These are phyloP conservation scores for Globisporangium acanthophoron DNA, from an alignment of 352 stramenopile genomes.

Conservation along the genomic window DNA sequence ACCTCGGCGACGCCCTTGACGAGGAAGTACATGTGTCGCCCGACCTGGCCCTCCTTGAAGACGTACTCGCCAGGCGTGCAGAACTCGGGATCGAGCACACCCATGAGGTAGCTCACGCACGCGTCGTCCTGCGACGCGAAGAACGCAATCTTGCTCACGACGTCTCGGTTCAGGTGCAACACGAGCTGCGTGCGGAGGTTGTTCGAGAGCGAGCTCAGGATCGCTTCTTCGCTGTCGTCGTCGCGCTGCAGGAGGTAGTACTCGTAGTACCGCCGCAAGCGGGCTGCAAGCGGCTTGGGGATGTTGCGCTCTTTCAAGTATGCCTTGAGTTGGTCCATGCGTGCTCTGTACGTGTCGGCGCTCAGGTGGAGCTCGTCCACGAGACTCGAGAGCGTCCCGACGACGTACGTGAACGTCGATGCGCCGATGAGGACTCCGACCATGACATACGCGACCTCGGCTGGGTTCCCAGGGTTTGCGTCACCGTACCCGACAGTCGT, in stretches of 20 bases:
- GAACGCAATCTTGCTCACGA: constrained; percentile 79
- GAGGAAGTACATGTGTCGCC: constrained; percentile 83
- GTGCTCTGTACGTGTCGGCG: constrained; percentile 42
- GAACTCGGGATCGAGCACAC: constrained; percentile 74
- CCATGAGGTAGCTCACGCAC: constrained; percentile 80
- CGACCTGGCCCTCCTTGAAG: constrained; percentile 78
- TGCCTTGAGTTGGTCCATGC: constrained; percentile 72
- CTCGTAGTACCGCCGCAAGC: constrained; percentile 73
- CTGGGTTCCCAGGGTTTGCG: constrained; percentile 42
- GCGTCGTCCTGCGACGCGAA: constrained; percentile 74
- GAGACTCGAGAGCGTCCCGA: constrained; percentile 70
- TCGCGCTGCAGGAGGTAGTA: constrained; percentile 75
- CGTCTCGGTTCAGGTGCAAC: constrained; percentile 72
- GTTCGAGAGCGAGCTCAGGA: constrained; percentile 65
- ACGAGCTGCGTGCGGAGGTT: constrained; percentile 71
- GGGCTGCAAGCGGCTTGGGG: constrained; percentile 39
- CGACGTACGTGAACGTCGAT: constrained; percentile 73
- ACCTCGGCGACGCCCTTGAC: constrained; percentile 72
- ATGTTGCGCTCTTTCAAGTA: constrained; percentile 67
- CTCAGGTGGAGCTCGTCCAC: constrained; percentile 64
- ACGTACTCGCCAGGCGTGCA: constrained; percentile 76
- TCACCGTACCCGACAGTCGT: constrained; percentile 79
- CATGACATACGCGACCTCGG: constrained; percentile 51
- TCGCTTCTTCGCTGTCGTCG: constrained; percentile 65
- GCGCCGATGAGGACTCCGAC: constrained; percentile 52